These are phyloP conservation scores for Xylaria venustula DNA, from an alignment of 495 filamentous ascomycete genomes.

Conservation along the genomic window DNA sequence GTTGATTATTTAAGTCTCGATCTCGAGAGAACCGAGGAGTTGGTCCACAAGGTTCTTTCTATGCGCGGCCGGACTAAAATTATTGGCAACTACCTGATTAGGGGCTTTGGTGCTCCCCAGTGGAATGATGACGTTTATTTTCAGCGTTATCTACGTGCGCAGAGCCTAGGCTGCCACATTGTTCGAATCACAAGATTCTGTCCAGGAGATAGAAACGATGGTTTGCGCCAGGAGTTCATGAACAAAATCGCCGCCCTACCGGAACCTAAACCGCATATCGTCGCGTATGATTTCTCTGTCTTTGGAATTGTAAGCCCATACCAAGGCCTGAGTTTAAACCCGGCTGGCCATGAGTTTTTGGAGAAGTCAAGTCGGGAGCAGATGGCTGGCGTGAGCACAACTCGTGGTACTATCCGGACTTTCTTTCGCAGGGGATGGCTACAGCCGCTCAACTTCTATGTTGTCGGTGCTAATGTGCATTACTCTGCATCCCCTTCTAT, in stretches of 20 bases:
- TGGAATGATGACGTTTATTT: conserved; percentile 65
- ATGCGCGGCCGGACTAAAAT: conserved; percentile 67
- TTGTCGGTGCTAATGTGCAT: conserved; percentile 68
- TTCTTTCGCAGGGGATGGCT: conserved; percentile 56
- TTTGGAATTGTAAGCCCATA: conserved; percentile 66
- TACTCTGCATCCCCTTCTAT: conserved; percentile 78
- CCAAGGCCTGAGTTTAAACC: conserved; percentile 66
- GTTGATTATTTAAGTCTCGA: conserved; percentile 74
- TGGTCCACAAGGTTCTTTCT: conserved; percentile 53
- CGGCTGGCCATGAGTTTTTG: conserved; percentile 67
- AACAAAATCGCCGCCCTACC: conserved; percentile 47
- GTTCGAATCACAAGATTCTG: conserved; percentile 67
- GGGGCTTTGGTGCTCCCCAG: conserved; percentile 46
- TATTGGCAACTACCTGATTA: conserved; percentile 64
- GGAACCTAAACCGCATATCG: conserved; percentile 57
- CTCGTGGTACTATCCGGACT: conserved; percentile 52
- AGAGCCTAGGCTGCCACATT: conserved; percentile 65
- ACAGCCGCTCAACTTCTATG: conserved; percentile 71
- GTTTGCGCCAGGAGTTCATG: conserved; percentile 56
- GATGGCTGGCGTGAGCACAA: conserved; percentile 40
- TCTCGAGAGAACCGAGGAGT: conserved; percentile 52
- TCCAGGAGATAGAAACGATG: conserved; percentile 56
- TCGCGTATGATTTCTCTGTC: conserved; percentile 71
- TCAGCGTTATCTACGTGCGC: conserved; percentile 55
- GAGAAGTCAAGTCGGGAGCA: conserved; percentile 45